A percentile compares a stretch with the other conserved stretches of the same genome.
Conservation (phyloP, 495 filamentous ascomycete genomes). For the Chaetomium cochliodes region DNA sequence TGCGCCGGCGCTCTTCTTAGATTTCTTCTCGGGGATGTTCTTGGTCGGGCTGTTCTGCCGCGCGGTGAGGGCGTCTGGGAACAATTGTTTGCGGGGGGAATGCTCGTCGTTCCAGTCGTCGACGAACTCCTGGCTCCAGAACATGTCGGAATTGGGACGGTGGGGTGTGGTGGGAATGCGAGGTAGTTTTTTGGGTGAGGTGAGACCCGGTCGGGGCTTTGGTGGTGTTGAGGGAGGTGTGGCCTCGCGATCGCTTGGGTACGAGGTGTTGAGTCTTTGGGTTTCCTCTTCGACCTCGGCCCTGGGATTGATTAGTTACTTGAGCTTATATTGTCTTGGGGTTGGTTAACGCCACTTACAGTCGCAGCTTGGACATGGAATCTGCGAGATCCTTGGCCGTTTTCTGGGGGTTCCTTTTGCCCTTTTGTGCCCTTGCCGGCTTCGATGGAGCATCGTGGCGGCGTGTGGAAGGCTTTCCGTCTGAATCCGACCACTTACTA, state of each 20-base stretch:
- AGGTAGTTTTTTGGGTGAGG: slow-evolving; percentile 41
- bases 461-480: neutral
- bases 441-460: neutral
- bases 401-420: neutral
- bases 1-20: slow-evolving; percentile 23
- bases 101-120: slow-evolving; percentile 83
- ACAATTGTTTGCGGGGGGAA: slow-evolving; percentile 61
- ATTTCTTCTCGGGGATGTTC: slow-evolving; percentile 57
- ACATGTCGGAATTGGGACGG: slow-evolving; percentile 68
- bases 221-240: slow-evolving; percentile 34
- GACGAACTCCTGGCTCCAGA: slow-evolving; percentile 74
- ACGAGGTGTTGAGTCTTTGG: neutral
- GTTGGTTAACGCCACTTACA: slow-evolving; percentile 20
- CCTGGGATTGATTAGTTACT: slow-evolving; percentile 5
- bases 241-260: neutral
- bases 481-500: neutral
- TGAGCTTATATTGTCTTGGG: neutral
- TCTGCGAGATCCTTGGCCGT: slow-evolving; percentile 26
- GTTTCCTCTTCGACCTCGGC: slow-evolving; percentile 2
- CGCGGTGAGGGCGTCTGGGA: slow-evolving; percentile 33
- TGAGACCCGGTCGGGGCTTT: slow-evolving; percentile 31
- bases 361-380: slow-evolving; percentile 27
- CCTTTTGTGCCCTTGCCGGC: neutral
- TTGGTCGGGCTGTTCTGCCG: slow-evolving; percentile 35
- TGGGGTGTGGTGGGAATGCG: slow-evolving; percentile 47